Evolutionary conservation across 2,329 filamentous ascomycete genomes (phyloP).

Genomic region (Macrophomina phaseolina): DNA sequence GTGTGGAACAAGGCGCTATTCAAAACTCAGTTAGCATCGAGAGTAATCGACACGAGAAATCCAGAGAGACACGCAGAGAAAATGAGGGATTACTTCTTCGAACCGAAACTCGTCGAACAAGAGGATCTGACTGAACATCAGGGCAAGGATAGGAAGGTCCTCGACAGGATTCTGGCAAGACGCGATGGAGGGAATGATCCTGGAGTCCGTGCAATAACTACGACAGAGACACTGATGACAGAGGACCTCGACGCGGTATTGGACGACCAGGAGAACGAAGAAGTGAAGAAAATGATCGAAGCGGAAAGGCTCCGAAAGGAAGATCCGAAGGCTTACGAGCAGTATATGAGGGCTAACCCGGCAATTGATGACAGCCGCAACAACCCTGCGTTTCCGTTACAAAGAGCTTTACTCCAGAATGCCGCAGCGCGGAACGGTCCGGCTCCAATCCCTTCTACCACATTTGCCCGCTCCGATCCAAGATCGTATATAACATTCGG

Average conservation of each 20-base stretch:
- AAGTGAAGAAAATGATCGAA: slow-evolving; percentile 50
- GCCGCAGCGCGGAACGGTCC: background rate
- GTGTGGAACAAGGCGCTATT: slow-evolving; percentile 78
- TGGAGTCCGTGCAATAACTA: slow-evolving; percentile 63
- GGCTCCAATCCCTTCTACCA: background rate
- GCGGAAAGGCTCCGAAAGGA: slow-evolving; percentile 17
- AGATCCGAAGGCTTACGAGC: slow-evolving; percentile 4
- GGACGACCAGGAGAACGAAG: slow-evolving; percentile 64
- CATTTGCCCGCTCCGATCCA: background rate
- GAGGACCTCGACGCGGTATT: slow-evolving; percentile 65
- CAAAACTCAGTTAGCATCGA: slow-evolving; percentile 79
- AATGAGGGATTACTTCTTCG: slow-evolving; percentile 61
- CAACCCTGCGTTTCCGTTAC: background rate
- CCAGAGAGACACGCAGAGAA: slow-evolving; percentile 68
- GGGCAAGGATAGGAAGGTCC: slow-evolving; percentile 64
- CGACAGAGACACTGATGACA: slow-evolving; percentile 75
- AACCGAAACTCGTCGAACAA: slow-evolving; percentile 59
- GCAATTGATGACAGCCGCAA: slow-evolving; percentile 2
- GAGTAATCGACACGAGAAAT: slow-evolving; percentile 85
- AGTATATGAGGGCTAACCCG: slow-evolving; percentile 1
- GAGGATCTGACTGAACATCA: slow-evolving; percentile 59
- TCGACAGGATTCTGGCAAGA: slow-evolving; percentile 66
- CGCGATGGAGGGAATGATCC: slow-evolving; percentile 49
- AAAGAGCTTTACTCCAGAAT: background rate
- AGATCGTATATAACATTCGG: background rate